Conservation (phyloP, 495 filamentous ascomycete species). For the Evernia prunastri region DNA sequence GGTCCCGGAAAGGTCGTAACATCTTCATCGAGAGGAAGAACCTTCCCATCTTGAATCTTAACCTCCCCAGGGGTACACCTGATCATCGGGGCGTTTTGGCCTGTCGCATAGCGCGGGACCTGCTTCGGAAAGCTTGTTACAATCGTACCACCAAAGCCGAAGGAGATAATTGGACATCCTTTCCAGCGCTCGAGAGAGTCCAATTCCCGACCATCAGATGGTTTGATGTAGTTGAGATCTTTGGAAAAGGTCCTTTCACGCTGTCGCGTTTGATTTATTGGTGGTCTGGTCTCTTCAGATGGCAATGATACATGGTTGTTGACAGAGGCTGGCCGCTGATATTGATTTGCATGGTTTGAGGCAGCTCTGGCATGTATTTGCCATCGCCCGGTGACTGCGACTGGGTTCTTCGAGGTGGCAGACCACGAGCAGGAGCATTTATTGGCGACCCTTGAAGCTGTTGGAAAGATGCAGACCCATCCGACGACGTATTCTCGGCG, state of each 20-base stretch:
- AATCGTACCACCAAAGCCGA: constrained; percentile 79
- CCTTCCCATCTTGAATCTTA: constrained; percentile 62
- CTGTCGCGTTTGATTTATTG: not conserved
- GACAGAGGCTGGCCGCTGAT: constrained; percentile 64
- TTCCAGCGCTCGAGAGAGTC: constrained; percentile 86
- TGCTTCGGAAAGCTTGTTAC: constrained; percentile 84
- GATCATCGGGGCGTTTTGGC: constrained; percentile 63
- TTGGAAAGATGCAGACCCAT: constrained; percentile 45
- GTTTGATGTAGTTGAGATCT: constrained; percentile 50
- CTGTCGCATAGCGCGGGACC: constrained; percentile 76
- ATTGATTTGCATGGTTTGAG: constrained; percentile 43
- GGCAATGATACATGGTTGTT: constrained; percentile 29
- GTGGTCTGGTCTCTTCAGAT: constrained; percentile 3
- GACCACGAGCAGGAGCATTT: constrained; percentile 36
- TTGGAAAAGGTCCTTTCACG: constrained; percentile 36
- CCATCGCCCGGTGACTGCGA: constrained; percentile 75
- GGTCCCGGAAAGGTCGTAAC: constrained; percentile 84
- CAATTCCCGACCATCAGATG: constrained; percentile 69
- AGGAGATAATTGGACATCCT: constrained; percentile 76
- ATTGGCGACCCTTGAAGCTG: constrained; percentile 33
- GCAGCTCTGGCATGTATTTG: constrained; percentile 42
- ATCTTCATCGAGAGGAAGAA: constrained; percentile 59
- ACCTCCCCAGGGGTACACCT: constrained; percentile 81
- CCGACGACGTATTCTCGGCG: constrained; percentile 47
- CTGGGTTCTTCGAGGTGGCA: constrained; percentile 68